Base-by-base conservation (phyloP, 495 filamentous ascomycete species). In the Penicillium daleae region DNA sequence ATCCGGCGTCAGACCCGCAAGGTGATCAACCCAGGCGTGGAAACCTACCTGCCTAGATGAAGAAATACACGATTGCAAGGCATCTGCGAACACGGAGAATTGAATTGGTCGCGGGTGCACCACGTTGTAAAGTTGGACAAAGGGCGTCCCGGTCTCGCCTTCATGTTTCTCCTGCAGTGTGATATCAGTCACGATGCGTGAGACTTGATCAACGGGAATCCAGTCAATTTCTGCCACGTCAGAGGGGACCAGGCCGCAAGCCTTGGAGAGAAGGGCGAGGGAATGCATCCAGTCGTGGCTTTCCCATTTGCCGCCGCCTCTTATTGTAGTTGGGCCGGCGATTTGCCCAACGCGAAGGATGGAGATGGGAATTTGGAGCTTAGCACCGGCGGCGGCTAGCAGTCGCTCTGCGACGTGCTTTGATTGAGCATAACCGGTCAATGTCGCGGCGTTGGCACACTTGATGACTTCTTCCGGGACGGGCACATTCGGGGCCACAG, bases 261-360 rank as follows among this genome's bases (percentile, higher is more conserved):
- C 56, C 31, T 66, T 55, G n/a, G 68, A 67, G 10, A 66, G 63
- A 22, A 66, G 61, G 21, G 71, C 46, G n/a, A 74, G 29, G 0
- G 68, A 63, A 1, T 66, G 65, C 13, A 74, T 33, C 68, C 68
- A 74, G 39, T 74, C 72, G 19, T 59, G 31, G 51, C 61, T 66
- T n/a, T 67, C 65, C 71, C 71, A 74, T 31, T 60, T 64, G n/a
- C 67, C 71, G 3, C 42, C 27, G 13, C 57, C 42, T 9, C n/a
- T 46, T 2, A 65, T 46, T 0, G 60, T 57, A 0, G 63, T 66
- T 0, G 85, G 79, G 0, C 86, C 85, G 2, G 70, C 80, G 42
- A 87, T 78, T 62, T 87, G 85, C 0, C 85, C 84, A 2, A 86
- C 71, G 7, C 86, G 78, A 32, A 80, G 74, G 17, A 85, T 70